These are phyloP conservation scores for Kazachstania africana DNA, from an alignment of 805 yeast genomes.

Conservation along the genomic window DNA sequence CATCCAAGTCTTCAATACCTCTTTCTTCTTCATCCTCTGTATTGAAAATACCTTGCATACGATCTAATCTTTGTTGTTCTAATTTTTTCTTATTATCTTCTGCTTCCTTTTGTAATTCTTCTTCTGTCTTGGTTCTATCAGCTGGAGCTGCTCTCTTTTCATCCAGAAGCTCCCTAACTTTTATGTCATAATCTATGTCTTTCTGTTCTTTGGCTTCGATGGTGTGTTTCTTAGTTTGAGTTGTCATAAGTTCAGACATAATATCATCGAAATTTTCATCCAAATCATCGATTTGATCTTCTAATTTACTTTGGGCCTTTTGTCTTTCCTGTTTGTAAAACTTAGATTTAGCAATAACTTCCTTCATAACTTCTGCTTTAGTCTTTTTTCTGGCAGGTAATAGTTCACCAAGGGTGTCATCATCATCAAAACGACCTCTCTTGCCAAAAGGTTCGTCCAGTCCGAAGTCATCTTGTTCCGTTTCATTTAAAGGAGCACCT, in stretches of 20 bases:
- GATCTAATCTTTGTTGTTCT: conserved; percentile 54
- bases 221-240: conserved; percentile 8
- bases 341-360: conserved; percentile 72
- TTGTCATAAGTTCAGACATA: conserved; percentile 37
- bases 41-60: conserved; percentile 60
- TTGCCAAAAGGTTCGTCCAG: conserved; percentile 1
- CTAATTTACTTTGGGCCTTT: conserved; percentile 44
- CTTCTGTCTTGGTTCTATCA: conserved; percentile 69
- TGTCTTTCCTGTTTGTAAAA: conserved; percentile 69
- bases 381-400: conserved; percentile 53
- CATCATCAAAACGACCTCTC: conserved; percentile 27
- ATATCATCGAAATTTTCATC: conserved; percentile 68
- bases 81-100: conserved; percentile 47
- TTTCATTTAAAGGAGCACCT: conserved; percentile 61
- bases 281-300: conserved; percentile 50
- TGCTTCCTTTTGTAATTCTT: conserved; percentile 52
- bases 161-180: conserved; percentile 52
- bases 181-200: conserved; percentile 46
- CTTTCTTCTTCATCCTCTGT: conserved; percentile 32
- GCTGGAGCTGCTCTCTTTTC: conserved; percentile 74
- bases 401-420: conserved; percentile 32
- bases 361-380: conserved; percentile 78
- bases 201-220: conserved; percentile 25
- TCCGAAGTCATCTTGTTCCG: conserved; percentile 21
- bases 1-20: conserved; percentile 60